Base-by-base conservation (phyloP, 495 filamentous ascomycete species). In the Physcia stellaris region DNA sequence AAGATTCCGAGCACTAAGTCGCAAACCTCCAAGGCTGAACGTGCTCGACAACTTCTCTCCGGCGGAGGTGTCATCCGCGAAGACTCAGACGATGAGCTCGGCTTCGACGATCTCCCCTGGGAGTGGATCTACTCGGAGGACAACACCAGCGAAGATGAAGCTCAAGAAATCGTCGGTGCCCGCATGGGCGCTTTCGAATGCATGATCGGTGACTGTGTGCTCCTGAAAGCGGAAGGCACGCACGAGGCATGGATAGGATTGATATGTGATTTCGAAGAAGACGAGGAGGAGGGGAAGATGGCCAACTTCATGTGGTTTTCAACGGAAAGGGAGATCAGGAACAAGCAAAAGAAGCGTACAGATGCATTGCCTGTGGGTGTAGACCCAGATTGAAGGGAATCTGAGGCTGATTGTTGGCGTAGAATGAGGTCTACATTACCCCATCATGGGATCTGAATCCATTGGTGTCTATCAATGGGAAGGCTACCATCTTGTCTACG, bases 381-480 rank as follows among this genome's bases (percentile, higher is more conserved):
- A 28, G 24, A 17, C 32, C 3, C 50, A 38, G 19, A 10, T 9
- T 7, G 28, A 23, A 10, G 17, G 9, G 9, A 3, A 24, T 22
- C 23, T 29, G 54, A 44, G 24, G 33, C 26, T 43, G 28, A 12
- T 31, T 34, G 9, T 19, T 13, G 13, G 2, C 10, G 4, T 37
- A 81, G 63, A 92, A 94, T 49, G 90, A 99, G 59, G 68, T 94
- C 15, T 99, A 96, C 51, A 73, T 96, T 29, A 92, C 87, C 0
- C 68, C 82, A 0, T 72, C 77, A 12, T 87, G 78, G 54, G 92
- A 99, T 48, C 54, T 73, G 28, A 94, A 94, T 48, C 71, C 88
- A 16, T 60, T 99, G n/a, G 70, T 68, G 1, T 88, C 86, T 0
- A 90, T 96, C 56, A 93, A 87, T 53, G 92, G 87, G 32, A 87